A percentile compares a stretch with the other conserved stretches of the same genome.
These are phyloP conservation scores for Falciphora oryzae DNA, from an alignment of 2,329 filamentous ascomycete genomes.

Conservation along the genomic window DNA sequence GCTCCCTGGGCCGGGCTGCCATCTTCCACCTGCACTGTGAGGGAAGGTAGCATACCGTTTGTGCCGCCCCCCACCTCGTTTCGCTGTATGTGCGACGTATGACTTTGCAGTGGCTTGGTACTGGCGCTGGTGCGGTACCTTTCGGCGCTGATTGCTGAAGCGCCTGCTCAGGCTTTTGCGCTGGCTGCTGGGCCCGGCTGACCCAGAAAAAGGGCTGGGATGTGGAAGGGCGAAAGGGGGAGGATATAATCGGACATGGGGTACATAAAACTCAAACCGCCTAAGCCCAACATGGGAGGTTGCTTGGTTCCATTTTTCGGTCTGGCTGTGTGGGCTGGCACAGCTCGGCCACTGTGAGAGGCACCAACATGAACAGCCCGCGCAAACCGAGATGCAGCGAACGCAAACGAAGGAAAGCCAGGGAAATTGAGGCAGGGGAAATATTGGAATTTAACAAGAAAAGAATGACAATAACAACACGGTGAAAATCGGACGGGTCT, in stretches of 20 bases:
- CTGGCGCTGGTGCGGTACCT: background rate
- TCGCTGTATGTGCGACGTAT: slow-evolving; percentile 4
- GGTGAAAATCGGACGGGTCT: background rate
- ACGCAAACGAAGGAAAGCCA: background rate
- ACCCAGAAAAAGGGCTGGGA: background rate
- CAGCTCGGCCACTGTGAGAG: background rate
- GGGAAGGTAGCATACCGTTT: slow-evolving; percentile 5
- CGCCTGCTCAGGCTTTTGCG: background rate
- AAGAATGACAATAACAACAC: background rate
- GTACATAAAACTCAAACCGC: background rate
- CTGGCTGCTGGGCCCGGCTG: background rate
- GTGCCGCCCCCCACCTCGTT: background rate
- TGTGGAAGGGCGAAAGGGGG: too few relatives aligned
- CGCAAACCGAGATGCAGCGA: background rate
- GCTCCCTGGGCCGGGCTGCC: slow-evolving; percentile 5
- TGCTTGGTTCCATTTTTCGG: background rate
- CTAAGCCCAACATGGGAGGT: background rate
- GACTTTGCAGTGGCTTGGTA: background rate
- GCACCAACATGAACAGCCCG: background rate
- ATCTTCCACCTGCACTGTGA: slow-evolving; percentile 5
- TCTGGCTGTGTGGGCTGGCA: background rate
- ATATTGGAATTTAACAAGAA: background rate
- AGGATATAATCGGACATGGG: background rate
- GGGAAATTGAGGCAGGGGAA: background rate
- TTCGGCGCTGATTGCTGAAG: background rate